These are phyloP conservation scores for Voacanga thouarsii DNA, from an alignment of 257 asterid genomes.

Conservation along the genomic window DNA sequence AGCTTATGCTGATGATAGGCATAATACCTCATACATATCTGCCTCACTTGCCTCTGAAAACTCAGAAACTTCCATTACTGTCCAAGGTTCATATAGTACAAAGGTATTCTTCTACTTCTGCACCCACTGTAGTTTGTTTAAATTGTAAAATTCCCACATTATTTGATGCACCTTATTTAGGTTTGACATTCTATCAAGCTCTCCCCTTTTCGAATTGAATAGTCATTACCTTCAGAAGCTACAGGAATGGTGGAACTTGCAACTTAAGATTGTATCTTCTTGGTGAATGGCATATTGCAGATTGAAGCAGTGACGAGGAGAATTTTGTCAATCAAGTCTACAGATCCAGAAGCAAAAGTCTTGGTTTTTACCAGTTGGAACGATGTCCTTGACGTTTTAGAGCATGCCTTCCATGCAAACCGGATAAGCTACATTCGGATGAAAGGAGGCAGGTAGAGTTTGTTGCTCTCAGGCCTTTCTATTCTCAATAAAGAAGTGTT, in stretches of 20 bases:
- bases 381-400: slow-evolving; percentile 95
- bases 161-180: neutral
- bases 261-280: slow-evolving; percentile 1
- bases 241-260: neutral
- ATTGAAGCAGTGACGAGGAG: slow-evolving; percentile 93
- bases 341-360: slow-evolving; percentile 57
- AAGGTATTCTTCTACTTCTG: slow-evolving; percentile 48
- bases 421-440: slow-evolving; percentile 69
- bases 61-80: slow-evolving; percentile 55
- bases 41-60: slow-evolving; percentile 29
- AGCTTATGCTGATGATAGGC: slow-evolving; percentile 77
- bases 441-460: slow-evolving; percentile 94
- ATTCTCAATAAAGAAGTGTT: neutral
- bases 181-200: neutral
- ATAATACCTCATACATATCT: slow-evolving; percentile 28
- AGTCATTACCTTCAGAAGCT: neutral
- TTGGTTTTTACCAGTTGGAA: slow-evolving; percentile 94
- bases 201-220: slow-evolving; percentile 8
- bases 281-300: slow-evolving; percentile 36
- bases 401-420: slow-evolving; percentile 83
- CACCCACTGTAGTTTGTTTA: neutral
- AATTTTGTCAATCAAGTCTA: slow-evolving; percentile 67
- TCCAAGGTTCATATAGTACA: slow-evolving; percentile 92
- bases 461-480: neutral
- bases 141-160: neutral